Evolutionary conservation across 2,329 filamentous ascomycete genomes (phyloP).

Genomic region (Annulohypoxylon truncatum): DNA sequence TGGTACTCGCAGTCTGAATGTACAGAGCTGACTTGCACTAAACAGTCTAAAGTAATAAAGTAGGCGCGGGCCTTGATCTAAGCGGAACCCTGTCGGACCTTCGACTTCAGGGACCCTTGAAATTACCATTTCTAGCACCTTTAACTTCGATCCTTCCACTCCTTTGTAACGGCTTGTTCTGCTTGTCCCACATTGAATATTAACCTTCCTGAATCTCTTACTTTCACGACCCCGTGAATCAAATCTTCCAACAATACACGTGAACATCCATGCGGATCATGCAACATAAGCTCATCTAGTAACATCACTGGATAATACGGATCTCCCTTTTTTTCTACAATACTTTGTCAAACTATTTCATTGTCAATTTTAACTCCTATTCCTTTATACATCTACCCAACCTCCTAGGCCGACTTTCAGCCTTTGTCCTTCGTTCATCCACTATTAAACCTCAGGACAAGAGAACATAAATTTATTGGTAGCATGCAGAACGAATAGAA

Average conservation of each 20-base stretch:
- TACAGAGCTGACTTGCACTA: constrained; percentile 24
- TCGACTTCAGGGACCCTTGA: constrained; percentile 17
- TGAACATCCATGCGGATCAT: constrained; percentile 11
- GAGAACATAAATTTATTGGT: background rate
- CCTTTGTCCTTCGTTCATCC: constrained; percentile 10
- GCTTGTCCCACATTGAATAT: constrained; percentile 36
- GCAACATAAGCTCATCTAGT: constrained; percentile 16
- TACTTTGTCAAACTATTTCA: background rate
- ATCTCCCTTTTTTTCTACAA: background rate
- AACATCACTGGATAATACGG: background rate
- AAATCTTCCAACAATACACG: constrained; percentile 6
- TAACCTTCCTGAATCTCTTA: constrained; percentile 34
- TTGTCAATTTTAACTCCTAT: constrained; percentile 11
- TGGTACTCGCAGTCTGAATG: background rate
- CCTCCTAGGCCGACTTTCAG: constrained; percentile 15
- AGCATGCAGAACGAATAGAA: constrained; percentile 26
- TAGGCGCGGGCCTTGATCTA: constrained; percentile 14
- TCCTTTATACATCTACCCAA: constrained; percentile 1
- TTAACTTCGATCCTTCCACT: constrained; percentile 27
- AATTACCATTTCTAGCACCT: constrained; percentile 30
- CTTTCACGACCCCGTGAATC: constrained; percentile 23
- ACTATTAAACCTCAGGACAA: constrained; percentile 12
- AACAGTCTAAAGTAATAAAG: background rate
- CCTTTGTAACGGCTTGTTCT: constrained; percentile 36
- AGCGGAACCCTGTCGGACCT: constrained; percentile 17